These are phyloP conservation scores for Penicillium arizonense DNA, from an alignment of 495 filamentous ascomycete genomes.

Conservation along the genomic window DNA sequence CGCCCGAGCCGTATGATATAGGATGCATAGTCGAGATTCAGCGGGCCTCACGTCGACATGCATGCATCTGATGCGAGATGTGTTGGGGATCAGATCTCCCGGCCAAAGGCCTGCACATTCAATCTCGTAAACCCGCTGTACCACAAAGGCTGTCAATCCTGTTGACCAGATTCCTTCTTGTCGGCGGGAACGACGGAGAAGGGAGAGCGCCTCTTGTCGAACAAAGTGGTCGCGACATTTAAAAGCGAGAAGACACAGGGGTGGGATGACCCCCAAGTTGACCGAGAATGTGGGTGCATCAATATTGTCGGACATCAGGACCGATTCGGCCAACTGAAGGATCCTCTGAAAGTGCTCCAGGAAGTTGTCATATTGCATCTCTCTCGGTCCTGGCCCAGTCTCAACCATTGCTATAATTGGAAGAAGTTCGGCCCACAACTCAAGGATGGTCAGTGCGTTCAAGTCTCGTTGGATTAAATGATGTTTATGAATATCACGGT, in stretches of 20 bases:
- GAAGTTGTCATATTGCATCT: slow-evolving; percentile 10
- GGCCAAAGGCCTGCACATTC: slow-evolving; percentile 9
- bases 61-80: slow-evolving; percentile 8
- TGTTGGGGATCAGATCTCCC: slow-evolving; percentile 10
- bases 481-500: background rate
- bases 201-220: slow-evolving; percentile 7
- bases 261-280: slow-evolving; percentile 11
- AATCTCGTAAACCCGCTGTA: slow-evolving; percentile 10
- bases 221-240: slow-evolving; percentile 19
- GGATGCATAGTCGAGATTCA: background rate
- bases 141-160: slow-evolving; percentile 1
- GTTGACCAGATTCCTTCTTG: slow-evolving; percentile 13
- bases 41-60: background rate
- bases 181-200: slow-evolving; percentile 7
- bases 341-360: slow-evolving; percentile 4
- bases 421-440: slow-evolving; percentile 13
- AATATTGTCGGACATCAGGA: background rate
- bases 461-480: background rate
- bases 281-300: slow-evolving; percentile 13
- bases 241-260: slow-evolving; percentile 13
- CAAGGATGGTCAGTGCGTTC: slow-evolving; percentile 3
- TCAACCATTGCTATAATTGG: slow-evolving; percentile 8
- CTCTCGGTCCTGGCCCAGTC: background rate
- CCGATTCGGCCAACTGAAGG: slow-evolving; percentile 3
- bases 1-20: background rate